Evolutionary conservation across 345 rosid species (phyloP), one percentile per base, ranked within the genome.

Genomic region (Conringia planisiliqua): DNA sequence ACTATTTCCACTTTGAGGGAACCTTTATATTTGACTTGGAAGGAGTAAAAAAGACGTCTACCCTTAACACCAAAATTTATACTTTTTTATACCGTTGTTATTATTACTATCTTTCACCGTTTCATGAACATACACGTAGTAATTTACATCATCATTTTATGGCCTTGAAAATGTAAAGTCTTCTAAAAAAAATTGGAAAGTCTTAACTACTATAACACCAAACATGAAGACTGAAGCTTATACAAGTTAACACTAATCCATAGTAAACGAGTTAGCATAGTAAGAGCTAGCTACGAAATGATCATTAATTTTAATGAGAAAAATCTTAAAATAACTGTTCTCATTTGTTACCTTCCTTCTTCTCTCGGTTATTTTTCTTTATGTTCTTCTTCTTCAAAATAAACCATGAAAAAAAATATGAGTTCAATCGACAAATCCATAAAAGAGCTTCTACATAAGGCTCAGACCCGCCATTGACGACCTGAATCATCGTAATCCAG

Each of bases 11-110:
- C 61, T 57, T 71, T 58, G 26, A 47, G 24, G 56, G 48, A 39
- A 64, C 43, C 72, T 56, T 63, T 54, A 36, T 26, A 62, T 63
- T 71, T 77, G 76, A 70, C 71, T 64, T 58, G 67, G 67, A 56
- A 46, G 20, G 62, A 70, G 80, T 77, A 42, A 76, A 55, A n/a
- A 42, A 22, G 30, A 69, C 57, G 32, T 43, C 48, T 40, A 36
- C 32, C 10, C 35, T 52, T 16, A 50, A 27, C 13, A 27, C 17
- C 56, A 62, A 63, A 33, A 52, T 72, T 72, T 51, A 27, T 72
- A 47, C 40, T 36, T 18, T n/a, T 51, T 42, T 51, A 12, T 29
- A 63, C 54, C 51, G 54, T 62, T 72, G 48, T 54, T 58, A 20
- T 43, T 44, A 27, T 26, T 17, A 18, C n/a, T 30, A 44, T 48